These are phyloP conservation scores for Pulicaria dysenterica DNA, from an alignment of 129 eudicot genomes.

Conservation along the genomic window DNA sequence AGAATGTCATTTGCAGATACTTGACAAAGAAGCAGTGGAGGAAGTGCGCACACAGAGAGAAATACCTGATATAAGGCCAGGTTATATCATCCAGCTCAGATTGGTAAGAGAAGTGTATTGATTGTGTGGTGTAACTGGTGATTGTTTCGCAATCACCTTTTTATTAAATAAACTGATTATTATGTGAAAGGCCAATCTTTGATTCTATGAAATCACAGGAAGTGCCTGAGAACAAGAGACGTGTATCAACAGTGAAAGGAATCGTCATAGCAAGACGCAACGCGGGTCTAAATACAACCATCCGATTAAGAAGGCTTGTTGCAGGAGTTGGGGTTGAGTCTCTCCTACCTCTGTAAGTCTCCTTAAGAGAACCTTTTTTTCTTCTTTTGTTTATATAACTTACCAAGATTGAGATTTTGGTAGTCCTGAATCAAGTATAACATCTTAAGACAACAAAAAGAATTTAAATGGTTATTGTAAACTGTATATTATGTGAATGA, in stretches of 20 bases:
- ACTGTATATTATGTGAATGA: too few relatives aligned
- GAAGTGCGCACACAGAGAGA: conserved; percentile 62
- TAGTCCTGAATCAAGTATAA: neutral
- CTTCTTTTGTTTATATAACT: neutral
- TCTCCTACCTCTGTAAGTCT: conserved; percentile 82
- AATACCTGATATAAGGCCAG: conserved; percentile 77
- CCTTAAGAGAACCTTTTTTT: too few relatives aligned
- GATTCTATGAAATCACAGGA: conserved; percentile 45
- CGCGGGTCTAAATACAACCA: conserved; percentile 75
- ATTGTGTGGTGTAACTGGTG: neutral
- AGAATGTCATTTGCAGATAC: conserved; percentile 42
- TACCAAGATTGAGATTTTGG: neutral
- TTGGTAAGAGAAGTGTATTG: conserved; percentile 42
- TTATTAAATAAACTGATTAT: too few relatives aligned
- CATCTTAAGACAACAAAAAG: too few relatives aligned
- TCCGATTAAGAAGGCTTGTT: conserved; percentile 75
- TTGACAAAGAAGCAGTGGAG: conserved; percentile 78
- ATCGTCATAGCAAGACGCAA: conserved; percentile 79
- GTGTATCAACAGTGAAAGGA: conserved; percentile 69
- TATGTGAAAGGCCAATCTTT: neutral
- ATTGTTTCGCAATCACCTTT: too few relatives aligned
- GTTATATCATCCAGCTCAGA: conserved; percentile 77
- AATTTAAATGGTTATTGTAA: too few relatives aligned
- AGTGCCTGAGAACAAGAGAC: conserved; percentile 84
- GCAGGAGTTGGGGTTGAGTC: conserved; percentile 81